These are phyloP conservation scores for Chlorella sp. DNA, from an alignment of 139 green algal genomes.

Conservation along the genomic window DNA sequence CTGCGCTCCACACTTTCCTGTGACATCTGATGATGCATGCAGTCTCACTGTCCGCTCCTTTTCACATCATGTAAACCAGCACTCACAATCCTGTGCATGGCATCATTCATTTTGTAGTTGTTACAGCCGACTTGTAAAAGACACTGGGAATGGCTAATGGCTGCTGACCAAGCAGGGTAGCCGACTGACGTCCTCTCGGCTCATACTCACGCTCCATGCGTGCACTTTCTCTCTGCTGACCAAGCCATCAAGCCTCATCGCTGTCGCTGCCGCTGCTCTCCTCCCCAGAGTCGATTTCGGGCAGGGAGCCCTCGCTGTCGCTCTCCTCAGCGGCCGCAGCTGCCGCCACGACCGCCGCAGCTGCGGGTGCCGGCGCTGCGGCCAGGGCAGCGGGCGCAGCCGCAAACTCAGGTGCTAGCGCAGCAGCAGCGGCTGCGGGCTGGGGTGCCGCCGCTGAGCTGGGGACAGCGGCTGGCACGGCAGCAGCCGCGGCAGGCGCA, in stretches of 20 bases:
- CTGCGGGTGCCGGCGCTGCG: neutral
- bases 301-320: constrained; percentile 63
- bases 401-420: neutral
- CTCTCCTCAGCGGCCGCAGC: constrained; percentile 52
- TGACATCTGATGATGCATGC: no score
- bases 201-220: no score
- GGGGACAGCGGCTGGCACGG: neutral
- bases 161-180: no score
- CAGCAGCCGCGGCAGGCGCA: neutral
- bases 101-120: no score
- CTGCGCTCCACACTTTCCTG: no score
- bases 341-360: neutral
- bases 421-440: neutral
- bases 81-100: no score
- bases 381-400: neutral
- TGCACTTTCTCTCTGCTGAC: no score
- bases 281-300: constrained; percentile 74
- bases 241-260: neutral
- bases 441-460: neutral
- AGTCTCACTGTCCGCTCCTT: no score
- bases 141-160: no score
- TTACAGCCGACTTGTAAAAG: no score
- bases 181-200: no score
- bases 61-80: no score
- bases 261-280: constrained; percentile 18